Evolutionary conservation across 2,329 filamentous ascomycete genomes (phyloP), one percentile per base, ranked within the genome.

Genomic region (Arthrinium phaeospermum): DNA sequence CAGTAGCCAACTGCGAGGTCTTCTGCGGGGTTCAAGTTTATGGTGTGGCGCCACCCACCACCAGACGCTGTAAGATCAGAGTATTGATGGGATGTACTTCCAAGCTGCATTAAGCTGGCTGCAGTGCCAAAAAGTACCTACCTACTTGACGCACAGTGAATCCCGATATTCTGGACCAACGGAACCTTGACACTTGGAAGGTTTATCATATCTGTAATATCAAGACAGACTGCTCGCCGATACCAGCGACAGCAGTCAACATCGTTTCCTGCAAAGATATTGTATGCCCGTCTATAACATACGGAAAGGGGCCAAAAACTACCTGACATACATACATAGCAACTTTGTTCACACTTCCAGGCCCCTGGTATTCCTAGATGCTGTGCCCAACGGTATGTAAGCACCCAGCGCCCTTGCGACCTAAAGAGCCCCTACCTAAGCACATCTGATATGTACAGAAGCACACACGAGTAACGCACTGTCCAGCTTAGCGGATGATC

Each of bases 401-500:
- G 57, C 19, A 64, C 57, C 57, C 57, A 64, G 41, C 57, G 57
- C 57, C n/a, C n/a, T 24, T 64, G 57, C 57, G 12, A 64, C 57
- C 34, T 64, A 14, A 22, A 14, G 24, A 64, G 19, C 7, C 6
- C n/a, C 57, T 27, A 30, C 22, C 51, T 10, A 22, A 16, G 53
- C 34, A 61, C 53, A 37, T 49, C 22, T 10, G 49, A 10, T 51
- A 51, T 12, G 47, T 24, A 49, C 47, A 49, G 12, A 24, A 49
- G 4, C 51, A 22, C 53, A 61, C 16, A 61, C 14, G 34, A 41
- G 57, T 64, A 61, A 37, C n/a, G 41, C 57, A 64, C 13, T n/a
- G 57, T 19, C 8, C 22, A 64, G 57, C 57, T 19, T 64, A 64
- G 57, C 57, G 57, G 57, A 64, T 64, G 57, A 64, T 64, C 57